Conservation (phyloP, 1,284 basidiomycete genomes). For the Ustilago bromivora region DNA sequence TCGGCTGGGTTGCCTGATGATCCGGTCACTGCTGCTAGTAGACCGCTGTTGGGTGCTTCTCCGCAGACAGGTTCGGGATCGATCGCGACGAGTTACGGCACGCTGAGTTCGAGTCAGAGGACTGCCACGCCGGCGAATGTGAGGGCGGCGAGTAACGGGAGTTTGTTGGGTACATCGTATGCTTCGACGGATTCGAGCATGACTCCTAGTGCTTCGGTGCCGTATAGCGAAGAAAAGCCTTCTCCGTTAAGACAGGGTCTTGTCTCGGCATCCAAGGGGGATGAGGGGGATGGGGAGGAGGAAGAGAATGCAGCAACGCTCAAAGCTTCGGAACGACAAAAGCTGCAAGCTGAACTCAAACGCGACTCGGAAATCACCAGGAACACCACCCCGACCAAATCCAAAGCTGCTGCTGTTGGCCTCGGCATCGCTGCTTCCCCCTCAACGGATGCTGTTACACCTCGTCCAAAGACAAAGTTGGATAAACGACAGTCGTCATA, state of each 20-base stretch:
- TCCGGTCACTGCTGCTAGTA: slow-evolving; percentile 28
- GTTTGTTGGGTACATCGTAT: slow-evolving; percentile 31
- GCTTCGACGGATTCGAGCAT: slow-evolving; percentile 53
- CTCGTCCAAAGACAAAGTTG: slow-evolving; percentile 21
- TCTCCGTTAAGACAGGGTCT: slow-evolving; percentile 10
- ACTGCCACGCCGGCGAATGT: slow-evolving; percentile 57
- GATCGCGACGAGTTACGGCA: slow-evolving; percentile 47
- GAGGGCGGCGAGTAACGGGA: slow-evolving; percentile 24
- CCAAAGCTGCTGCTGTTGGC: background rate
- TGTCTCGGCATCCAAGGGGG: background rate
- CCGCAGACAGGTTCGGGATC: slow-evolving; percentile 13
- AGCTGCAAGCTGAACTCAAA: slow-evolving; percentile 38
- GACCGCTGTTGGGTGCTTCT: slow-evolving; percentile 30
- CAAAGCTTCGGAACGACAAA: slow-evolving; percentile 52
- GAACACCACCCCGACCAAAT: slow-evolving; percentile 32
- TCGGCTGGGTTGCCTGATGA: slow-evolving; percentile 52
- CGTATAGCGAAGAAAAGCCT: slow-evolving; percentile 4
- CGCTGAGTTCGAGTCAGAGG: slow-evolving; percentile 58
- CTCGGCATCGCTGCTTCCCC: background rate
- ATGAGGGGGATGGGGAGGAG: slow-evolving; percentile 9
- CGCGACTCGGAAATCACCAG: background rate
- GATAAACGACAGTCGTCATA: slow-evolving; percentile 30
- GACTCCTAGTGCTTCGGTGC: slow-evolving; percentile 46
- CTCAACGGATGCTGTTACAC: slow-evolving; percentile 15
- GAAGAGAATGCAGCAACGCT: slow-evolving; percentile 41